Evolutionary conservation across 1,284 basidiomycete genomes (phyloP).

Genomic region (Microbotryum scabiosae): DNA sequence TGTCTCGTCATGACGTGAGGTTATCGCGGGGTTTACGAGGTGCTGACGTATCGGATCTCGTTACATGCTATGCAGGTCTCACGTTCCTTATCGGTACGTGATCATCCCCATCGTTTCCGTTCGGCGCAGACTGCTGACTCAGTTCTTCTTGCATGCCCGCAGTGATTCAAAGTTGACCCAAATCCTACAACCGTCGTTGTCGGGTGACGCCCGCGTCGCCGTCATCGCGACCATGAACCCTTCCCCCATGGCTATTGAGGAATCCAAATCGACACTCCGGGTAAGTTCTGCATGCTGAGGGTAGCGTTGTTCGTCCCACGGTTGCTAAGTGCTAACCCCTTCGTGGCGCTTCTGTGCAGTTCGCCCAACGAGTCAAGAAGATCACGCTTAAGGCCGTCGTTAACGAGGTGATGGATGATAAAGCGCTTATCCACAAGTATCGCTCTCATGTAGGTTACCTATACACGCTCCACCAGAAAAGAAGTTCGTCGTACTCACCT

Average conservation of each 20-base stretch:
- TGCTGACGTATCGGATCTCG: not conserved
- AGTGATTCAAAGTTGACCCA: conserved; percentile 82
- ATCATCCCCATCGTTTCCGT: too few relatives aligned
- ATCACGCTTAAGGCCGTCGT: conserved; percentile 72
- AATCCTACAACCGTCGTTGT: conserved; percentile 86
- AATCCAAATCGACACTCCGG: conserved; percentile 32
- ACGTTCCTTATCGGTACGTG: conserved; percentile 70
- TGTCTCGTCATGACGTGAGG: conserved; percentile 13
- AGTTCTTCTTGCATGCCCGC: too few relatives aligned
- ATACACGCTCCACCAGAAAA: too few relatives aligned
- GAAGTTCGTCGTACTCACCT: not conserved
- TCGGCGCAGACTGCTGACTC: too few relatives aligned
- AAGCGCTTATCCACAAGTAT: conserved; percentile 78
- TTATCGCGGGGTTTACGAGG: too few relatives aligned
- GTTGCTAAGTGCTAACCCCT: conserved; percentile 6
- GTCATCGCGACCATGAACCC: conserved; percentile 95
- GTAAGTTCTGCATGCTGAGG: not conserved
- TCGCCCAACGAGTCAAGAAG: conserved; percentile 80
- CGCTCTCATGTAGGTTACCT: conserved; percentile 39
- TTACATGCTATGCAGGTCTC: conserved; percentile 49
- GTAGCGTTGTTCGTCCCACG: not conserved
- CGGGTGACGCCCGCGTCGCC: conserved; percentile 88
- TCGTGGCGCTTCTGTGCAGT: conserved; percentile 65
- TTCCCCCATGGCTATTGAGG: conserved; percentile 42
- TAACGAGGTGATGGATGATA: conserved; percentile 87